phyloP scores from a whole-genome alignment of 2,329 filamentous ascomycete genomes.

The Stromatinia cepivora region DNA sequence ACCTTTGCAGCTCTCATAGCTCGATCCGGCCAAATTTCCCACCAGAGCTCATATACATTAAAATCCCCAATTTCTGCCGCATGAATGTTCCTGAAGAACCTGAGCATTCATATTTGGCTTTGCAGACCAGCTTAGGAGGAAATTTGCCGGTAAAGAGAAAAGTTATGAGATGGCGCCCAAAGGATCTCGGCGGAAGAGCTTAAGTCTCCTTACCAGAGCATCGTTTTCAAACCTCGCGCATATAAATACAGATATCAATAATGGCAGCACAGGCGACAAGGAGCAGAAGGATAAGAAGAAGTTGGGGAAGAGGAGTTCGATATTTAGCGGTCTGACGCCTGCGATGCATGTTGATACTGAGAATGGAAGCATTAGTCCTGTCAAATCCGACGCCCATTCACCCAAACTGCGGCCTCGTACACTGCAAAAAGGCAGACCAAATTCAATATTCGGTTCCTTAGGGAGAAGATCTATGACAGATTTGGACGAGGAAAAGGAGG shows the following conservation, averaged over 20 bases:
- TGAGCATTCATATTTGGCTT: conserved; percentile 18
- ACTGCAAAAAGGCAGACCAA: conserved; percentile 38
- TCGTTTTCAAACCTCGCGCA: conserved; percentile 33
- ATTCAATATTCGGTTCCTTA: conserved; percentile 41
- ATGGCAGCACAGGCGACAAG: conserved; percentile 26
- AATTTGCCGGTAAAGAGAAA: conserved; percentile 13
- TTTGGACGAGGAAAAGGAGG: conserved; percentile 34
- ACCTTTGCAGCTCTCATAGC: conserved; percentile 20
- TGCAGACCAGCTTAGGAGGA: conserved; percentile 22
- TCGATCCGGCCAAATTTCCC: conserved; percentile 20
- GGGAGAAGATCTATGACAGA: conserved; percentile 38
- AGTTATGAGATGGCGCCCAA: conserved; percentile 36
- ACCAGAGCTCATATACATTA: conserved; percentile 12
- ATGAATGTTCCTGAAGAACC: conserved; percentile 15
- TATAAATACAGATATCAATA: conserved; percentile 34
- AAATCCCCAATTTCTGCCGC: conserved; percentile 20
- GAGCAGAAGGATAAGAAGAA: conserved; percentile 39
- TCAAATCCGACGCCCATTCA: conserved; percentile 31
- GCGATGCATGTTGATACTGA: conserved; percentile 24
- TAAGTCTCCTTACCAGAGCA: conserved; percentile 36
- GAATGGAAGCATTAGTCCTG: conserved; percentile 32
- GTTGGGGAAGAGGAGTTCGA: conserved; percentile 34
- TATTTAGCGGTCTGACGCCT: conserved; percentile 34
- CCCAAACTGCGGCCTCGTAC: conserved; percentile 36
- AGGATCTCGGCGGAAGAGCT: conserved; percentile 37